Conservation (phyloP, 1,139 yeast genomes). For the Geotrichum citri-aurantii region DNA sequence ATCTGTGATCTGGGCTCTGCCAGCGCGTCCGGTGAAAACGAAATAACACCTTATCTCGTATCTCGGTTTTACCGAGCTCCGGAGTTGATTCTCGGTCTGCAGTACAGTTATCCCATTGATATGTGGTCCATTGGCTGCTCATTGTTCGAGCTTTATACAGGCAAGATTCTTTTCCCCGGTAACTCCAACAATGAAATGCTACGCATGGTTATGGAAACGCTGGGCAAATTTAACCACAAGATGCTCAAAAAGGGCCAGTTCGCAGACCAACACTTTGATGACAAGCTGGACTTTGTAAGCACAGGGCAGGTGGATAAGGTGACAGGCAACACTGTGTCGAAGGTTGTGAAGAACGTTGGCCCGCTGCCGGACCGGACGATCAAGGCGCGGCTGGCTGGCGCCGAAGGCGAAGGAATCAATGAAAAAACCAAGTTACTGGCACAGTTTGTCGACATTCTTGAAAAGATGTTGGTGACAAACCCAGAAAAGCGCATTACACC, state of each 20-base stretch:
- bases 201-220: slow-evolving; percentile 32
- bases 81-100: slow-evolving; percentile 78
- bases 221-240: slow-evolving; percentile 33
- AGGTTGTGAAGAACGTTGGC: slow-evolving; percentile 22
- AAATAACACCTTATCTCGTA: slow-evolving; percentile 82
- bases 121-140: slow-evolving; percentile 93
- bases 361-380: slow-evolving; percentile 22
- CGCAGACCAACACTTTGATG: slow-evolving; percentile 32
- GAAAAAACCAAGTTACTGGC: slow-evolving; percentile 18
- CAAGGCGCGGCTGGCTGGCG: slow-evolving; percentile 20
- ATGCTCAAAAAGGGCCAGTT: slow-evolving; percentile 31
- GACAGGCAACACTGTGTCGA: slow-evolving; percentile 26
- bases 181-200: slow-evolving; percentile 39
- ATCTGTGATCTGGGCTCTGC: slow-evolving; percentile 90
- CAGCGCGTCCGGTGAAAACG: slow-evolving; percentile 67
- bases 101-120: slow-evolving; percentile 74
- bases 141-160: slow-evolving; percentile 77
- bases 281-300: slow-evolving; percentile 29
- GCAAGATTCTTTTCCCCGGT: slow-evolving; percentile 80
- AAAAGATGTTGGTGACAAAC: slow-evolving; percentile 65
- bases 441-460: slow-evolving; percentile 49
- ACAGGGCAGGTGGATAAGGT: slow-evolving; percentile 26
- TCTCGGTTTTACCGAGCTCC: slow-evolving; percentile 89
- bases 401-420: slow-evolving; percentile 14
- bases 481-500: slow-evolving; percentile 69